Base-by-base conservation (phyloP, 2,329 filamentous ascomycete genomes). In the Penicillium sp. region DNA sequence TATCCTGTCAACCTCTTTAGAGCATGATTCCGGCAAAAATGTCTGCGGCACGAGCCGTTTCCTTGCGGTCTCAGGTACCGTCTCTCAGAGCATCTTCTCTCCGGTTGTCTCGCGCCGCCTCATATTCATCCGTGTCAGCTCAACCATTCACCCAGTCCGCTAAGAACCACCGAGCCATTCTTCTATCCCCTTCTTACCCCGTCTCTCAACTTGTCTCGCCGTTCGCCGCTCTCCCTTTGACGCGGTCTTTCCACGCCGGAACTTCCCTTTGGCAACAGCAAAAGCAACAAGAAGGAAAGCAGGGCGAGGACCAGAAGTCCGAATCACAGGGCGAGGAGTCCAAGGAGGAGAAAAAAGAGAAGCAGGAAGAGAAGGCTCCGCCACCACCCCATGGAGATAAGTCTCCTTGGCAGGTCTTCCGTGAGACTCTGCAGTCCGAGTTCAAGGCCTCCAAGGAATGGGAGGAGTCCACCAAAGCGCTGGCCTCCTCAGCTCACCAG, bases 361-460 rank as follows among this genome's bases (percentile, higher is more conserved):
- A 78, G 44, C 72, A 77, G 50, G 74, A 81, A 61, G 81, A 87
- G 61, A 81, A 88, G 53, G 73, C 90, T 12, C 88, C 91, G 21
- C 91, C 90, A 13, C 91, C 93, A n/a, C 91, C 90, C 19, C 93
- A 98, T 65, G 93, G 93, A 53, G 89, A 95, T 74, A 98, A 98
- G 77, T 93, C 91, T 3, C 93, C 93, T 47, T 97, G 93, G 90
- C 88, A 97, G 69, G 93, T 98, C 29, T 98, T 98, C 75, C 88
- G 88, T 64, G 93, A 98, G 66, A 98, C 93, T n/a, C 81, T 98
- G 72, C 82, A 88, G 69, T 79, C 78, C 50, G 93, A 98, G 72
- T 95, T 98, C 73, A 89, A 96, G 70, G 87, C 88, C 45, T 97
- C 90, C 15, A 95, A 97, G 67, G 93, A 98, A 69, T 98, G 93